Base-by-base conservation (phyloP, 805 yeast species). In the Candida dendrica region DNA sequence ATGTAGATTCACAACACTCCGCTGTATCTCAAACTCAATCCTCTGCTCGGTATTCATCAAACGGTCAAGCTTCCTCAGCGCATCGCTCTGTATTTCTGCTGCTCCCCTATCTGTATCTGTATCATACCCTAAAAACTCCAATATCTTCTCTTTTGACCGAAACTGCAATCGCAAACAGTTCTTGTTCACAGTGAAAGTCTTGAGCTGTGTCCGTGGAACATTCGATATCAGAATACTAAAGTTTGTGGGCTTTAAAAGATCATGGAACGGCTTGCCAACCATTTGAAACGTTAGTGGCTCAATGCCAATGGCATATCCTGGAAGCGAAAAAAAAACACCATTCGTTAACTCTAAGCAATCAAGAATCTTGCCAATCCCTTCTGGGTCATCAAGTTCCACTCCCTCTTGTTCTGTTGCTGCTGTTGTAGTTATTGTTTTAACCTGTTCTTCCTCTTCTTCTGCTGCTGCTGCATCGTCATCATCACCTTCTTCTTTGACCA, bases 211-310 rank as follows among this genome's bases (percentile, higher is more conserved):
- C 13, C 33, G 34, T 5, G n/a, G 35, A 3, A 47, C 14, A 38
- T 51, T 50, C 8, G 55, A 46, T n/a, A 51, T 43, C 1, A 46
- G 19, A 10, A 51, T 15, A 29, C 46, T 43, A 34, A 51, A 50
- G 31, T 42, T 49, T 3, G 45, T 46, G 4, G 42, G 32, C 9
- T 30, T 41, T 2, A 42, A 31, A 11, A 42, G 18, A 4, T 42
- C 41, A 3, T 47, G 29, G 22, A 39, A 51, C n/a, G 54, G 34
- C 15, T 34, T 43, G 3, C 52, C 53, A 40, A 51, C 30, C 1
- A 47, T 30, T 22, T 33, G 14, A 10, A 47, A 35, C 20, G 42
- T 35, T 0, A 14, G 15, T 14, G 54, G 56, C 4, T 45, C 45
- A 11, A 45, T 39, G 3, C 53, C 52, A 26, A 50, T 36, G 2